Evolutionary conservation across 768 basidiomycete species (phyloP), one percentile per base, ranked within the genome.

Genomic region (Lactarius indigo): DNA sequence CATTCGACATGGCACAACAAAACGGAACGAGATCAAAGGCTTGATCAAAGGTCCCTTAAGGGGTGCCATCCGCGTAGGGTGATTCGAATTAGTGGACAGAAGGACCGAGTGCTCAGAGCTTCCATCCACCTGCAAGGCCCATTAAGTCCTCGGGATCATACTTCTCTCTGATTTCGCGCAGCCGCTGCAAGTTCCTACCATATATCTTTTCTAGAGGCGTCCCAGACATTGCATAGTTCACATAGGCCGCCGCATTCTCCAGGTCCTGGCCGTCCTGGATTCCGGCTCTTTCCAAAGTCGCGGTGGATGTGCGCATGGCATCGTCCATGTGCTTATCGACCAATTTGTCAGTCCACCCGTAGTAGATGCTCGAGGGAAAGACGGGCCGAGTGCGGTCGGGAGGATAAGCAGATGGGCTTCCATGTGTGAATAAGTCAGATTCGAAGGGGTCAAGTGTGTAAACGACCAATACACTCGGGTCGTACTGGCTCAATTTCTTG

Each of bases 111-210:
- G 13, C 10, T 58, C 28, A 64, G 33, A 64, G 55, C 28, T 65
- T 65, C 58, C 57, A 65, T 65, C 64, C 64, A 17, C 58, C 64
- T 5, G 64, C 50, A 5, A 65, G 64, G 3, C n/a, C 37, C 64
- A 65, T 65, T 18, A 65, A 30, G 23, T 55, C 52, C 28, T 55
- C 7, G 3, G 64, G 64, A 35, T 65, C 64, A 26, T 59, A 59
- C n/a, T 33, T 26, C 58, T 33, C 5, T 42, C 59, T 60, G 64
- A 60, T 65, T 17, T 42, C 30, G n/a, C 39, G 64, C n/a, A 65
- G 64, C 41, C 52, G 50, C 31, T 3, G 35, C 64, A 65, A 7
- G 31, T 65, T 39, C 13, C 31, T 17, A 17, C 64, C 64, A 7
- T 65, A 65, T 30, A 65, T 60, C n/a, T 6, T 17, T 47, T 60